Evolutionary conservation across 768 basidiomycete species (phyloP).

Genomic region (Serpula lacrymans): DNA sequence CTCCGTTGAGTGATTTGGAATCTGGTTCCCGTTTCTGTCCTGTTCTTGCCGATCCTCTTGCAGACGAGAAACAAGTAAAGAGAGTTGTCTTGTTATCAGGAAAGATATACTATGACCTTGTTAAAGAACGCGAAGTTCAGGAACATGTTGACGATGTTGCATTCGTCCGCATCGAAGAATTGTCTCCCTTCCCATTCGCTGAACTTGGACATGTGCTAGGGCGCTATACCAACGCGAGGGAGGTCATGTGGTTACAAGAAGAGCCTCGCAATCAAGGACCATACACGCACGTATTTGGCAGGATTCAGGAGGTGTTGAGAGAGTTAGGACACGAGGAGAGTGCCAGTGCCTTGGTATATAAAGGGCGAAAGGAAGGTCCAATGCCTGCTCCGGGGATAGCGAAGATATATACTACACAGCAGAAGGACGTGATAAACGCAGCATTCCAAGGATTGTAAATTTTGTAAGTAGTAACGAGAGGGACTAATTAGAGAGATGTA

Average conservation of each 20-base stretch:
- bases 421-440: constrained; percentile 53
- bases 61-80: constrained; percentile 35
- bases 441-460: constrained; percentile 52
- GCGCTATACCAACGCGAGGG: constrained; percentile 39
- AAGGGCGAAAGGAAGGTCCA: constrained; percentile 69
- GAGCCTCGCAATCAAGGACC: constrained; percentile 88
- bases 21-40: constrained; percentile 62
- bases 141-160: constrained; percentile 52
- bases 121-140: constrained; percentile 57
- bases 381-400: constrained; percentile 78
- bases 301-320: constrained; percentile 53
- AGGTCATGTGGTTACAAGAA: constrained; percentile 76
- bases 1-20: constrained; percentile 58
- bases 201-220: constrained; percentile 44
- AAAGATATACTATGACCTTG: constrained; percentile 86
- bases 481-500: too few species aligned
- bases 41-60: constrained; percentile 54
- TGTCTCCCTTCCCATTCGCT: constrained; percentile 83
- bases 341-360: constrained; percentile 42
- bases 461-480: too few species aligned
- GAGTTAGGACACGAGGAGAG: constrained; percentile 26
- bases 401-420: constrained; percentile 62
- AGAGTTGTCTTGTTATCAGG: constrained; percentile 77
- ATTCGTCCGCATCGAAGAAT: constrained; percentile 78
- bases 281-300: constrained; percentile 59